A percentile compares a stretch with the other conserved stretches of the same genome.
Evolutionary conservation across 2,329 filamentous ascomycete species (phyloP).

Genomic region (Epichloe festucae): DNA sequence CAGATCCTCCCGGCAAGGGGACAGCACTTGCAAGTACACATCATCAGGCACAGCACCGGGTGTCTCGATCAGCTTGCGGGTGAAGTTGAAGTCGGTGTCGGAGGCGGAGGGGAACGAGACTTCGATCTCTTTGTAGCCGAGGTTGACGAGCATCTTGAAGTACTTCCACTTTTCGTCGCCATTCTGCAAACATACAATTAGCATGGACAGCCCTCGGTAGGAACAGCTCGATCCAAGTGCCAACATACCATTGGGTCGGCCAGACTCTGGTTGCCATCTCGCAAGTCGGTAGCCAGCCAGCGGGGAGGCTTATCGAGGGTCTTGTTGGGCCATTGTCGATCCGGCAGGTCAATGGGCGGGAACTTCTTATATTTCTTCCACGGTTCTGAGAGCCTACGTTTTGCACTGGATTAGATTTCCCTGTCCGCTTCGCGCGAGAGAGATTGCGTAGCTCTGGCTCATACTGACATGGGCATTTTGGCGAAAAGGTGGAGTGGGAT

Average conservation of each 20-base stretch:
- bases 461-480: constrained; percentile 9
- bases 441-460: too few relatives aligned
- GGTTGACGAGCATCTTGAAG: constrained; percentile 84
- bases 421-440: too few relatives aligned
- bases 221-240: neutral
- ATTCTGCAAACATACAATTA: constrained; percentile 42
- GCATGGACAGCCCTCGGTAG: neutral
- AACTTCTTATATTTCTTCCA: constrained; percentile 67
- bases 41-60: constrained; percentile 75
- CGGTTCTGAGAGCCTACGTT: constrained; percentile 56
- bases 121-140: constrained; percentile 97
- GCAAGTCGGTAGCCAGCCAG: constrained; percentile 72
- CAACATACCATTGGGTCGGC: constrained; percentile 72
- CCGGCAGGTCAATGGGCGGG: constrained; percentile 42
- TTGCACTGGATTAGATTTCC: neutral
- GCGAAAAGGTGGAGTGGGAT: neutral
- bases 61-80: constrained; percentile 71
- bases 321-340: constrained; percentile 75
- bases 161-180: constrained; percentile 90
- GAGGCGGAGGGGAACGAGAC: constrained; percentile 91
- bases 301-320: constrained; percentile 72
- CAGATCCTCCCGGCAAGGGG: constrained; percentile 82
- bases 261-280: constrained; percentile 90
- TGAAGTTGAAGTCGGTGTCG: constrained; percentile 94
- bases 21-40: constrained; percentile 83